Evolutionary conservation across 768 basidiomycete species (phyloP), one percentile per base, ranked within the genome.

Genomic region (Coprinellus micaceus): DNA sequence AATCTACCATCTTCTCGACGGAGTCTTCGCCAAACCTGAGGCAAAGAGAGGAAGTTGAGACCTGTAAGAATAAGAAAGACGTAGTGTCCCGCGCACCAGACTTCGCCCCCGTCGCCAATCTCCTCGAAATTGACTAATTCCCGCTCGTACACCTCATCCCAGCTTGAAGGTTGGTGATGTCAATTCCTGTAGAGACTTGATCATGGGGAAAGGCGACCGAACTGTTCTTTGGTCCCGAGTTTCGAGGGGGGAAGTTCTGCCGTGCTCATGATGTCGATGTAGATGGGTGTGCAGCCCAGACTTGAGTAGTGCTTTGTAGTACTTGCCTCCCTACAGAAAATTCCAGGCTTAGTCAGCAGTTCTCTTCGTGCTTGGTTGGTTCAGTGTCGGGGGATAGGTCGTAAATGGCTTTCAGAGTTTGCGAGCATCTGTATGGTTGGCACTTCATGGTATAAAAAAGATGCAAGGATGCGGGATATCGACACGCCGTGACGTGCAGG

Each of bases 171-270:
- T 43, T 41, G 33, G 25, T 48, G 28, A 53, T 59, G 47, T 50
- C 48, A 50, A 50, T 61, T 47, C 19, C 11, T 25, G 15, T 24
- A 40, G 21, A 24, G n/a, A 25, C 22, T 5, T 15, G 25, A 17
- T 54, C 22, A 46, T 24, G 5, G 33, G 39, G 44, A 28, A 9
- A 36, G 19, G 33, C 11, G 33, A 67, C 85, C 48, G 69, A 68
- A 92, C 91, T 93, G 82, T 60, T 84, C 79, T 71, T 87, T 91
- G 0, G 85, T 89, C 39, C 91, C 91, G 2, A 94, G 81, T 56
- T 82, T 82, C 2, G 91, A 91, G 1, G 91, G 82, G 22, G 77
- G 71, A 21, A 91, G 77, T 41, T 84, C 82, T 22, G 69, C 59
- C 5, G 67, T 66, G 56, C 58, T 72, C 73, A 76, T 74, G 28